These are phyloP conservation scores for Apostasia ramifera DNA, from an alignment of 106 monocot genomes.

Conservation along the genomic window DNA sequence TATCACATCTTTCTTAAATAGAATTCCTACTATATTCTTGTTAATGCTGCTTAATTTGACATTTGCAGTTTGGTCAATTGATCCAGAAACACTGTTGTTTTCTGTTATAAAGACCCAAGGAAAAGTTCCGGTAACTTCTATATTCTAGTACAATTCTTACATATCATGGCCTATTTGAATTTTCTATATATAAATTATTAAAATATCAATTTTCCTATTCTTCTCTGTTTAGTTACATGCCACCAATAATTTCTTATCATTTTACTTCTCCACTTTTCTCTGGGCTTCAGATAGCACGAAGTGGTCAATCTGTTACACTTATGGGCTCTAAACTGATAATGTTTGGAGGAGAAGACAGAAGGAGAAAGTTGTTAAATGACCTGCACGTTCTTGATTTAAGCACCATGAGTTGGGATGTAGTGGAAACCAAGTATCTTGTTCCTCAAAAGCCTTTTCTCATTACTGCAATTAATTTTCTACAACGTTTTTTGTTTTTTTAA, in stretches of 20 bases:
- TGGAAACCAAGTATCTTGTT: constrained; percentile 39
- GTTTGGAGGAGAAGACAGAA: constrained; percentile 88
- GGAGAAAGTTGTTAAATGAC: constrained; percentile 61
- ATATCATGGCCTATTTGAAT: no score
- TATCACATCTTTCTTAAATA: neutral
- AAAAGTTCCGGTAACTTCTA: constrained; percentile 56
- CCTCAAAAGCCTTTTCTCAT: neutral
- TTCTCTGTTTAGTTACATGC: neutral
- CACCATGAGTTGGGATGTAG: constrained; percentile 69
- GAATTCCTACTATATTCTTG: neutral
- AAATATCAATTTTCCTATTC: neutral
- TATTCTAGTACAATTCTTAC: neutral
- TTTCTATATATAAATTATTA: no score
- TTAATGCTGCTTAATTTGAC: constrained; percentile 10
- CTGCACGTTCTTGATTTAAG: constrained; percentile 82
- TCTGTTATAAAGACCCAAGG: constrained; percentile 54
- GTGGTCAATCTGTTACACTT: constrained; percentile 66
- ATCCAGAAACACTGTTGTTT: constrained; percentile 39
- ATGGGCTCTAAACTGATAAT: constrained; percentile 68
- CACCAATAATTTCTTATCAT: neutral
- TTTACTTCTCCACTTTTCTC: neutral
- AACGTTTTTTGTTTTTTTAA: neutral
- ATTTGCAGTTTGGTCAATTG: constrained; percentile 81
- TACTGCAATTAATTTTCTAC: neutral
- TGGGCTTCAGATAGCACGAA: constrained; percentile 59